Base-by-base conservation (phyloP, 2,329 filamentous ascomycete species). In the Alternaria rosae region DNA sequence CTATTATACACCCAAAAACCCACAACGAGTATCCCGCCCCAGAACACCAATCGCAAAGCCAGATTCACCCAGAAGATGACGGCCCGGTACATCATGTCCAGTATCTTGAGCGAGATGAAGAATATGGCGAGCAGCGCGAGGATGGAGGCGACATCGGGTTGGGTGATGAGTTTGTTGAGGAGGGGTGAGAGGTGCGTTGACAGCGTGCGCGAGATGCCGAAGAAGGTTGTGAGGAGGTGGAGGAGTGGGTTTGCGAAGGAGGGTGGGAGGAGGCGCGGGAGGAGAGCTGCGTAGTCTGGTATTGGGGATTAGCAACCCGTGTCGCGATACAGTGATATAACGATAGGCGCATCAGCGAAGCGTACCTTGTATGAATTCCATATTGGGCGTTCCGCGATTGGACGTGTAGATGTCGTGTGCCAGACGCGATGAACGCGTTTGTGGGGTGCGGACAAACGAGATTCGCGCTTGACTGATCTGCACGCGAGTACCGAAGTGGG, bases 11-110 rank as follows among this genome's bases (percentile, higher is more conserved):
- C 59, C 84, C 84, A 87, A 17, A 88, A 81, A 0, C 83, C 83
- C 0, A 88, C 43, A 0, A 84, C 82, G 5, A 85, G 80, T 3
- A 94, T 68, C 2, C 82, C 76, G 1, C 85, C 85, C 88, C 89
- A 95, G 66, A 93, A 88, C 2, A 86, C 77, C 43, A 93, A 68
- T 23, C 86, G 81, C 65, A 92, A 77, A 11, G 85, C 84, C 57
- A 97, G 75, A n/a, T 86, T 83, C 54, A 93, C 87, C 88, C 92
- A 93, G 82, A 89, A 96, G 74, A 93, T 82, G 60, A 97, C 84
- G 20, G 92, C 81, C 62, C 92, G 87, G 64, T 89, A 88, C 17
- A 93, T 82, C 82, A 91, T 90, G 76, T 89, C 86, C 66, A 90
- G 81, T 43, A 95, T 82, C 67, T 87, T 86, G 61, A 90, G 79